Evolutionary conservation across 2,329 filamentous ascomycete genomes (phyloP).

Genomic region (Apiospora phragmitis): DNA sequence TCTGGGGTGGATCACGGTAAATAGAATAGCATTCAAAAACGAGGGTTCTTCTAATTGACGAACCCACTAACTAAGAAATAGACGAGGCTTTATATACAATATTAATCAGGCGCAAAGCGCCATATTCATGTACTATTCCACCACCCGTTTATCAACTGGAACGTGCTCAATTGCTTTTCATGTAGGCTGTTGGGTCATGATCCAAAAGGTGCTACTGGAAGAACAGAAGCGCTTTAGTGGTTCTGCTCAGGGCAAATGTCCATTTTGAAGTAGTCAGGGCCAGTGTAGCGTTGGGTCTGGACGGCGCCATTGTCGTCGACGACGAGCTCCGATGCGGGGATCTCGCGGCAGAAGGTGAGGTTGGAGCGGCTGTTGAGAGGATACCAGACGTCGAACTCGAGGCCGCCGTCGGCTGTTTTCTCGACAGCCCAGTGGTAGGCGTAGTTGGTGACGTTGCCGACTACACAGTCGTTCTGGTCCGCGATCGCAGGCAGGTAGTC

Average conservation of each 20-base stretch:
- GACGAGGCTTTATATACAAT: too few relatives aligned
- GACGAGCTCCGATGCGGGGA: neutral
- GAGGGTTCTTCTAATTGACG: too few relatives aligned
- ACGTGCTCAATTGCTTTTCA: too few relatives aligned
- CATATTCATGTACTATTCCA: too few relatives aligned
- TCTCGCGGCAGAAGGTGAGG: slow-evolving; percentile 11
- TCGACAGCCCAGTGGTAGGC: slow-evolving; percentile 1
- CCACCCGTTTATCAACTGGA: too few relatives aligned
- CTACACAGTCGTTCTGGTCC: neutral
- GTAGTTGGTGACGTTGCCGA: neutral
- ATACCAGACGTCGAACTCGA: slow-evolving; percentile 6
- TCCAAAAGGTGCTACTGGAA: too few relatives aligned
- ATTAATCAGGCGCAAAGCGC: too few relatives aligned
- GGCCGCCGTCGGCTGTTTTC: neutral
- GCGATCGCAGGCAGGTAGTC: slow-evolving; percentile 1
- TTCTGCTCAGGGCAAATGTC: neutral
- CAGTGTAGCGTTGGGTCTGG: slow-evolving; percentile 15
- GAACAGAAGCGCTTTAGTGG: neutral
- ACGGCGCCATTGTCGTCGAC: slow-evolving; percentile 13
- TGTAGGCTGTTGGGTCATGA: too few relatives aligned
- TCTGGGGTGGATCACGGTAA: too few relatives aligned
- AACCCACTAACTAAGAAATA: too few relatives aligned
- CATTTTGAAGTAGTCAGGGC: slow-evolving; percentile 8
- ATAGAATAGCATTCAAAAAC: too few relatives aligned
- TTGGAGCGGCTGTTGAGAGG: slow-evolving; percentile 13